These are phyloP conservation scores for Populus hybrid DNA, from an alignment of 441 rosid species.

Conservation along the genomic window DNA sequence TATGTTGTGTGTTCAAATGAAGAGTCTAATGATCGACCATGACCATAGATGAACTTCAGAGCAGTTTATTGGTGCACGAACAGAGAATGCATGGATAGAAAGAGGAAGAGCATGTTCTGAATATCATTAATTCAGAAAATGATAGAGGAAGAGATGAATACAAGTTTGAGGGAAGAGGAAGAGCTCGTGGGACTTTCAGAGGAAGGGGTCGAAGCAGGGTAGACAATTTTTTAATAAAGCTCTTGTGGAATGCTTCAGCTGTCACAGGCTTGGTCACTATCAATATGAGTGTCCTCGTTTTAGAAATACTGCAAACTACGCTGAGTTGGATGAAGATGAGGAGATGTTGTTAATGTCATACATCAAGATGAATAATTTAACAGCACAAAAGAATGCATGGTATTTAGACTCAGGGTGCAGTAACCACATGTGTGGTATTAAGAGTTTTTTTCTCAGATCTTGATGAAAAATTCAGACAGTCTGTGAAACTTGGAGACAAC, in stretches of 20 bases:
- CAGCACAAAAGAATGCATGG: background rate
- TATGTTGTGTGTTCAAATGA: background rate
- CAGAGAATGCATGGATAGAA: background rate
- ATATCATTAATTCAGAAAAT: no score
- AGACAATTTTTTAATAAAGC: background rate
- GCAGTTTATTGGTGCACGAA: background rate
- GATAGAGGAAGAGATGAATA: background rate
- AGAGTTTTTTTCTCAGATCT: background rate
- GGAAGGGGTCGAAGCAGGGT: background rate
- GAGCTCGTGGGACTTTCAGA: background rate
- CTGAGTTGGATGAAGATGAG: background rate
- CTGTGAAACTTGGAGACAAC: no score
- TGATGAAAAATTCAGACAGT: no score
- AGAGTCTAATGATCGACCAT: background rate
- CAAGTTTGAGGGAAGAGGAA: background rate
- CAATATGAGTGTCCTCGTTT: background rate
- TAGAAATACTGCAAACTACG: rapidly evolving
- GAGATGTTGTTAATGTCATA: background rate
- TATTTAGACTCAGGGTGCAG: no score
- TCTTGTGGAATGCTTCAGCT: background rate
- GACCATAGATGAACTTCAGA: background rate
- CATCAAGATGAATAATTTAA: background rate
- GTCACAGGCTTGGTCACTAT: background rate
- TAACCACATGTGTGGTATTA: no score
- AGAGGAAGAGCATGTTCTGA: no score